Conservation (phyloP, 139 green algal species). For the Closterium sp. region DNA sequence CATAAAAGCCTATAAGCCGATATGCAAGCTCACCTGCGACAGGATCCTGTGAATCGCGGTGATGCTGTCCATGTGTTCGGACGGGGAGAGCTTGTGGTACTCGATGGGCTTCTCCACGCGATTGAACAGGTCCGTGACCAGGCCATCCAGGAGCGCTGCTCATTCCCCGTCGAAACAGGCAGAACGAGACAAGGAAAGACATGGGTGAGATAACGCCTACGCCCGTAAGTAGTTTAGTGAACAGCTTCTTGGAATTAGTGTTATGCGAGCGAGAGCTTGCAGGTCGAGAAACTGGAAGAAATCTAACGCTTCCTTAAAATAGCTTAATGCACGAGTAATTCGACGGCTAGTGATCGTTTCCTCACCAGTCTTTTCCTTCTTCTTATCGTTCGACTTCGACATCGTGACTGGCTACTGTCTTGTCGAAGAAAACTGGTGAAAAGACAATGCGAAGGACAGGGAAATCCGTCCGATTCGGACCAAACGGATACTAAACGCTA, state of each 20-base stretch:
- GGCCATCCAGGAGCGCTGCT: constrained; percentile 20
- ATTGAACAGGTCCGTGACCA: constrained; percentile 26
- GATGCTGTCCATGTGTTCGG: constrained; percentile 31
- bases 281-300: not conserved
- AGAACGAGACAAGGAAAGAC: not conserved
- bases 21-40: constrained; percentile 6
- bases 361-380: not conserved
- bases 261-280: not conserved
- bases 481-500: too few species aligned
- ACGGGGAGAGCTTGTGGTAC: not conserved
- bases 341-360: too few species aligned
- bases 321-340: not conserved
- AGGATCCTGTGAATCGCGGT: constrained; percentile 30
- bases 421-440: not conserved
- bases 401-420: not conserved
- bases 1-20: too few species aligned
- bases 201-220: not conserved
- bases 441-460: not conserved
- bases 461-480: too few species aligned
- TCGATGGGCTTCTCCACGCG: constrained; percentile 24
- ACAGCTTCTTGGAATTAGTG: not conserved
- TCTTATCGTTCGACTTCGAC: not conserved
- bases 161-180: not conserved
- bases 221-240: not conserved
- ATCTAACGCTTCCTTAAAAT: not conserved